These are phyloP conservation scores for Aspergillus arachidicola DNA, from an alignment of 2,329 filamentous ascomycete genomes.

Conservation along the genomic window DNA sequence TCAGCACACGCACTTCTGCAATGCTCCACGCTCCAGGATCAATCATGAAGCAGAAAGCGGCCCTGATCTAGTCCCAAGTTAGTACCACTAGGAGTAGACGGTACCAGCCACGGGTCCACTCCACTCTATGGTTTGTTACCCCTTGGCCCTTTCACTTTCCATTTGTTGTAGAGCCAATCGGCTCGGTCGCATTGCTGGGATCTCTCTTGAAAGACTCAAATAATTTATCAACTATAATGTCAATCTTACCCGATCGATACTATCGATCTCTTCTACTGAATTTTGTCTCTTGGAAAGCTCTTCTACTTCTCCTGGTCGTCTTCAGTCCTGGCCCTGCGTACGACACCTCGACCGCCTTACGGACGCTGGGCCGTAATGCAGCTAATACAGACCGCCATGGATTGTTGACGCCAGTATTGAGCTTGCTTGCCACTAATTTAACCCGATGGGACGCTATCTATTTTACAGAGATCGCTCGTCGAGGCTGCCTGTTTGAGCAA, in stretches of 20 bases:
- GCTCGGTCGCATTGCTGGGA: background rate
- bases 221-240: background rate
- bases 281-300: constrained; percentile 7
- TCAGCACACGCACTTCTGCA: background rate
- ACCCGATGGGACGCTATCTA: constrained; percentile 14
- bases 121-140: no score
- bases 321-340: constrained; percentile 10
- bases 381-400: background rate
- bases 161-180: background rate
- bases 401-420: background rate
- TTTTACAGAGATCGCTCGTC: constrained; percentile 8
- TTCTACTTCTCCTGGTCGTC: constrained; percentile 5
- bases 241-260: background rate
- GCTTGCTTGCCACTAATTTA: constrained; percentile 3
- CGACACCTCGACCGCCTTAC: constrained; percentile 12
- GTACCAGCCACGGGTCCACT: no score
- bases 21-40: background rate
- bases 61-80: background rate
- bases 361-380: background rate
- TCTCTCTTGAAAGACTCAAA: background rate
- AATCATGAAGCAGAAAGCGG: background rate
- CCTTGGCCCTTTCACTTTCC: background rate
- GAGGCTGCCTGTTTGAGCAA: constrained; percentile 13
- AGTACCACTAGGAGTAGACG: no score
- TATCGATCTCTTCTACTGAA: background rate